Evolutionary conservation across 768 basidiomycete genomes (phyloP).

Genomic region (Aureoboletus auriporus): DNA sequence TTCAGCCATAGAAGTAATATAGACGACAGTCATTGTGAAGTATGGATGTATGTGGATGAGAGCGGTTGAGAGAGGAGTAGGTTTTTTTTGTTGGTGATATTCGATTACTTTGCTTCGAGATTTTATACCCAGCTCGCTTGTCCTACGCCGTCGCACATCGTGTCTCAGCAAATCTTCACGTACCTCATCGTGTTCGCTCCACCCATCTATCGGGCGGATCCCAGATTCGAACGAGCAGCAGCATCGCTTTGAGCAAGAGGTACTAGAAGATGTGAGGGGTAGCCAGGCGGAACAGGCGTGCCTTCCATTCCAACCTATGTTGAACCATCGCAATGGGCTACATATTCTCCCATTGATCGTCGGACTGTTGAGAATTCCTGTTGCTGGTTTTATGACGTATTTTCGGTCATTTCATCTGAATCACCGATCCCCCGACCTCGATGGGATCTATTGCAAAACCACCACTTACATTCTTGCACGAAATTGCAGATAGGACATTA

Average conservation of each 20-base stretch:
- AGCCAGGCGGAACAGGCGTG: slow-evolving; percentile 29
- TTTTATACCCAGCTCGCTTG: slow-evolving; percentile 30
- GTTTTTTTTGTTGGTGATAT: slow-evolving; percentile 17
- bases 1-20: slow-evolving; percentile 25
- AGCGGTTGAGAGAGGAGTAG: slow-evolving; percentile 7
- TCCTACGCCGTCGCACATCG: slow-evolving; percentile 6
- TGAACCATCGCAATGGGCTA: slow-evolving; percentile 19
- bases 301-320: slow-evolving; percentile 27
- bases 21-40: slow-evolving; percentile 20
- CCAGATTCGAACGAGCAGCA: slow-evolving; percentile 17
- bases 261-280: slow-evolving; percentile 15
- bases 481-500: neutral
- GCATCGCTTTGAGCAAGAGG: slow-evolving; percentile 12
- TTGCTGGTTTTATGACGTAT: slow-evolving; percentile 22
- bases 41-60: slow-evolving; percentile 7
- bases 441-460: slow-evolving; percentile 11
- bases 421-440: slow-evolving; percentile 14
- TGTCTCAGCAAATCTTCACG: slow-evolving; percentile 11
- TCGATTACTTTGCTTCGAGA: slow-evolving; percentile 4
- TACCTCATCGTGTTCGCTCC: slow-evolving; percentile 14
- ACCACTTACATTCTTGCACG: neutral
- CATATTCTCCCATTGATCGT: slow-evolving; percentile 19
- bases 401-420: slow-evolving; percentile 15
- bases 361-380: slow-evolving; percentile 7
- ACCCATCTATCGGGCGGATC: slow-evolving; percentile 21